Evolutionary conservation across 495 filamentous ascomycete species (phyloP), one percentile per base, ranked within the genome.

Genomic region (Daldinia grandis): DNA sequence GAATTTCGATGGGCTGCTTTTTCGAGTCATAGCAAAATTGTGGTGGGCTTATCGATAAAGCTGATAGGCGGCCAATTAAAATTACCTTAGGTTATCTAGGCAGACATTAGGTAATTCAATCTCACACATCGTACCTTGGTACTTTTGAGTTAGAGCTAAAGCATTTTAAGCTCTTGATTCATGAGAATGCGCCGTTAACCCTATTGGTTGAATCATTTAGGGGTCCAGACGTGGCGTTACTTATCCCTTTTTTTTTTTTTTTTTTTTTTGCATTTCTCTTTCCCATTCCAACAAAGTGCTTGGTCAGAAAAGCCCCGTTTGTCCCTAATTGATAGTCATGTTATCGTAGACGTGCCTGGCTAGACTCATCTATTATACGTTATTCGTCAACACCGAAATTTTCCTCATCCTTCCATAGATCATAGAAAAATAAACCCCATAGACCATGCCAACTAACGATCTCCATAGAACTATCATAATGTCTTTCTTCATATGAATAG

Each of bases 31-130:
- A 62, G n/a, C 37, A 53, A 72, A 58, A 44, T 58, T 35, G 38
- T 66, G 50, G 60, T 51, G 64, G 59, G 69, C 64, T 71, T 76
- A 74, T 76, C 74, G 74, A 76, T 76, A 72, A 61, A 53, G 24
- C 49, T 30, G 24, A 1, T 6, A 25, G 15, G 1, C 8, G 14
- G 21, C 55, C 61, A 68, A 68, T 68, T 35, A 62, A 31, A 21
- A 24, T 31, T 30, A 21, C 5, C 58, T 35, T 25, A 35, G 14
- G 31, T 35, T n/a, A n/a, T n/a, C 17, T 19, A 27, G 30, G 5
- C 40, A 17, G 19, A 0, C 2, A 8, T 47, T 47, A 47, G 15
- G 40, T 47, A 47, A 47, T 47, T 12, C 3, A 33, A 31, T 9
- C 31, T 33, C 9, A 5, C 14, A 4, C n/a, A 38, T 38, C n/a